phyloP scores from a whole-genome alignment of 345 rosid genomes.

The Draba incana region DNA sequence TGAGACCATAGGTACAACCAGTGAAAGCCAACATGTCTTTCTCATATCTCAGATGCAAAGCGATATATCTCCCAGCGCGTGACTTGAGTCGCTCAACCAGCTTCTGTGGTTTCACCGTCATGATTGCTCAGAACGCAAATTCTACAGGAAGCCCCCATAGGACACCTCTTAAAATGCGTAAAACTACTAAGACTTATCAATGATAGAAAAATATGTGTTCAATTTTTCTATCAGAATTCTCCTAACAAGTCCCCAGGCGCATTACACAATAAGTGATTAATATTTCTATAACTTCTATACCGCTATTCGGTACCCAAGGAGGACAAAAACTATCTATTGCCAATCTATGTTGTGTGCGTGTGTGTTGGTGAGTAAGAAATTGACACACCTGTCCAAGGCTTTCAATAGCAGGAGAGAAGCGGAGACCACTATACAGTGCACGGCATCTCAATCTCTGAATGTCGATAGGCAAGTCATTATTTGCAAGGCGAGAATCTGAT shows the following conservation, averaged over 20 bases:
- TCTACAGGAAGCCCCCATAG: conserved; percentile 91
- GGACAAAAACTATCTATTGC: background rate
- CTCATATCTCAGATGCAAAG: conserved; percentile 94
- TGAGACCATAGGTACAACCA: conserved; percentile 86
- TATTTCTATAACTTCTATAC: background rate
- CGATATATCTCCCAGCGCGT: conserved; percentile 73
- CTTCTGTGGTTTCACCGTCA: conserved; percentile 94
- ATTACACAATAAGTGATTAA: background rate
- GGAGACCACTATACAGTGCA: conserved; percentile 71
- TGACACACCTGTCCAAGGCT: conserved; percentile 73
- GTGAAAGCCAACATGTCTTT: conserved; percentile 97
- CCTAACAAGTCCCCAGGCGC: background rate
- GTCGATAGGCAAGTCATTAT: conserved; percentile 83
- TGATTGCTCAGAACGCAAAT: conserved; percentile 88
- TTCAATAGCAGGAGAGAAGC: conserved; percentile 77
- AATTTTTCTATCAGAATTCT: background rate
- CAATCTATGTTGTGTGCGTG: conserved; percentile 9
- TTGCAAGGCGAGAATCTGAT: conserved; percentile 95
- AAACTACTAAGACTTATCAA: conserved; percentile 35
- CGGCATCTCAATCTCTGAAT: conserved; percentile 93
- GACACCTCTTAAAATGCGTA: conserved; percentile 82
- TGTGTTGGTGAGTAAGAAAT: conserved; percentile 5
- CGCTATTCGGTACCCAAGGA: conserved; percentile 13
- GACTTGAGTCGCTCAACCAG: conserved; percentile 87
- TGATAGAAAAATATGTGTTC: background rate